Conservation (phyloP, 2,329 filamentous ascomycete species). For the Colletotrichum sidae region DNA sequence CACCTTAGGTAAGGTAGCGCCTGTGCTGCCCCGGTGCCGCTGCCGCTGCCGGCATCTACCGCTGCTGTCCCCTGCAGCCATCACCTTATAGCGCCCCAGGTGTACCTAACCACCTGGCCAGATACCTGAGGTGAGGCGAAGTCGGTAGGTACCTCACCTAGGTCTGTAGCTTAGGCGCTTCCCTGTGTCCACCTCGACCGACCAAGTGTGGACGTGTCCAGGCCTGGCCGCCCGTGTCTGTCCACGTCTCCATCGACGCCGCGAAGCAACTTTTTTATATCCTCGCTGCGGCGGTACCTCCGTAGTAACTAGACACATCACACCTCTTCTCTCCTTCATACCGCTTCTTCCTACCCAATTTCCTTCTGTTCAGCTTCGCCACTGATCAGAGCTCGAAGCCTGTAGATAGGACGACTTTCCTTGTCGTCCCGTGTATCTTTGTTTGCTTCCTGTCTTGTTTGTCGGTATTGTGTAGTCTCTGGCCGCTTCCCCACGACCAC, state of each 20-base stretch:
- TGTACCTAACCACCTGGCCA: no score
- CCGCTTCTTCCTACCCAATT: slow-evolving; percentile 12
- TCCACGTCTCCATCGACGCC: not conserved
- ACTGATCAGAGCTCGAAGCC: slow-evolving; percentile 23
- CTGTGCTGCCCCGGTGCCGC: not conserved
- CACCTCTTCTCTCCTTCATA: slow-evolving; percentile 5
- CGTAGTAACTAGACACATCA: slow-evolving; percentile 31
- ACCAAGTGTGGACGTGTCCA: not conserved
- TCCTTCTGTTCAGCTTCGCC: slow-evolving; percentile 25
- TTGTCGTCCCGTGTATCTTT: slow-evolving; percentile 23
- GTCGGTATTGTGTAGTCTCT: slow-evolving; percentile 6
- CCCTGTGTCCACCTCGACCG: no score
- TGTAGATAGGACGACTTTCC: slow-evolving; percentile 24
- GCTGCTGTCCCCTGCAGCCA: slow-evolving; percentile 14
- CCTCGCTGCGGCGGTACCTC: slow-evolving; percentile 25
- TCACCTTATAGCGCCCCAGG: slow-evolving; percentile 6
- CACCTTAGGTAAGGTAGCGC: slow-evolving; percentile 8
- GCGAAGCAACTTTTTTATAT: slow-evolving; percentile 23
- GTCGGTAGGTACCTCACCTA: no score
- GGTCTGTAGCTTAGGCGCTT: no score
- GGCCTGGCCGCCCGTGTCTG: slow-evolving; percentile 4
- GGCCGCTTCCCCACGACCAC: slow-evolving; percentile 9
- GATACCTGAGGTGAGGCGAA: no score
- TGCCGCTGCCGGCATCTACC: not conserved
- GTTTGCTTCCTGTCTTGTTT: slow-evolving; percentile 3